Conservation (phyloP, 1,139 yeast genomes). For the Sugiyamaella japonica region DNA sequence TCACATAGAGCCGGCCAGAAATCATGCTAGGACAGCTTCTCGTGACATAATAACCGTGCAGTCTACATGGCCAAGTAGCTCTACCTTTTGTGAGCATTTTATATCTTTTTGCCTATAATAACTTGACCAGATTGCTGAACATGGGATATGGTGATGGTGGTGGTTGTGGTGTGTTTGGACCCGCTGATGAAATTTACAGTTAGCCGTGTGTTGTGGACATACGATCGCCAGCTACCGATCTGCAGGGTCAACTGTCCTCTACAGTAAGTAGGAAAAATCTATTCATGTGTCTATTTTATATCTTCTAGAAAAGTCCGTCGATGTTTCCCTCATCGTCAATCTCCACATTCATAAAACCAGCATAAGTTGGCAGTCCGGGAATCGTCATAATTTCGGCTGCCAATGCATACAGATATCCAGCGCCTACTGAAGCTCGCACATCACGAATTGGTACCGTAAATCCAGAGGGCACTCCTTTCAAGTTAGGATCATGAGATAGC, state of each 20-base stretch:
- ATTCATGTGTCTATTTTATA: not conserved
- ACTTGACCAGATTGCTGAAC: no score
- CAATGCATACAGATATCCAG: conserved; percentile 92
- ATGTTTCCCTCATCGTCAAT: conserved; percentile 91
- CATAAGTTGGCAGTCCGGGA: conserved; percentile 95
- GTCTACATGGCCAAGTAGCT: no score
- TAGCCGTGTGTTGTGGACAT: not conserved
- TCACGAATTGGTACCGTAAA: conserved; percentile 94
- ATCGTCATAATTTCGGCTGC: conserved; percentile 98
- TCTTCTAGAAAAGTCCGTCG: conserved; percentile 77
- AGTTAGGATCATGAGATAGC: conserved; percentile 86
- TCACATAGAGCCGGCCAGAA: not conserved
- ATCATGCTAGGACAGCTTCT: not conserved
- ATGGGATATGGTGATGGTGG: not conserved
- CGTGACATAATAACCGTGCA: no score
- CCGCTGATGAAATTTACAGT: not conserved
- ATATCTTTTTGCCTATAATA: no score
- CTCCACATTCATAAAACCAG: conserved; percentile 97
- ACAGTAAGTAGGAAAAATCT: not conserved
- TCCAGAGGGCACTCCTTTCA: conserved; percentile 95
- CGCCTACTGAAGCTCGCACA: conserved; percentile 92
- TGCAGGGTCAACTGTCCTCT: not conserved
- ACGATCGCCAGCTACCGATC: not conserved
- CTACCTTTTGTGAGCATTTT: no score
- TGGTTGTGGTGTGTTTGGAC: not conserved